Percentiles rank a stretch among this genome's conserved stretches.
phyloP scores from a whole-genome alignment of 139 green algal genomes.

The Bryopsis sp. region DNA sequence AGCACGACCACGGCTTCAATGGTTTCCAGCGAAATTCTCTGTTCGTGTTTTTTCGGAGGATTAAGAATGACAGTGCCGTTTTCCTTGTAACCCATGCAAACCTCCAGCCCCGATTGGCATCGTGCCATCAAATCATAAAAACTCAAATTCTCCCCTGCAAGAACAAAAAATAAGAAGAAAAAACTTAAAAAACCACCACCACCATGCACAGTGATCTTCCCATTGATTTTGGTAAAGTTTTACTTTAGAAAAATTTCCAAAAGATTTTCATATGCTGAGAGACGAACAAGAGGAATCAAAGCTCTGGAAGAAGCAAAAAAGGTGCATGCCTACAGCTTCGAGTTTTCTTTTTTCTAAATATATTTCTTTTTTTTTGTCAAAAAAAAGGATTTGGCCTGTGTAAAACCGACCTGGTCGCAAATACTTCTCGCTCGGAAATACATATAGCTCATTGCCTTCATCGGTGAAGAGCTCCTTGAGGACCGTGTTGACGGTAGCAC shows the following conservation, averaged over 20 bases:
- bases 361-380: neutral
- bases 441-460: slow-evolving; percentile 46
- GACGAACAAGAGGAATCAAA: neutral
- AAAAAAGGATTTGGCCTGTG: neutral
- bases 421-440: slow-evolving; percentile 31
- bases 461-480: slow-evolving; percentile 45
- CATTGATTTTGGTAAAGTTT: no score
- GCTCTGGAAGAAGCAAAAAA: neutral
- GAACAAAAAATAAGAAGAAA: no score
- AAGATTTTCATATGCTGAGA: neutral
- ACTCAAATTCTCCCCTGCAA: slow-evolving; percentile 22
- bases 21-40: neutral
- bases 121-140: slow-evolving; percentile 43
- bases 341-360: neutral
- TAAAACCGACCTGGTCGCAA: slow-evolving; percentile 22
- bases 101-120: slow-evolving; percentile 24
- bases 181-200: no score
- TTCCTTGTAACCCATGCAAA: slow-evolving; percentile 36
- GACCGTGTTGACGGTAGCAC: slow-evolving; percentile 37
- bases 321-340: neutral
- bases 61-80: neutral
- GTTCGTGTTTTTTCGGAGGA: slow-evolving; percentile 3
- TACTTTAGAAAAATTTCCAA: neutral
- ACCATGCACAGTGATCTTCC: no score
- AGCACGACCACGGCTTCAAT: slow-evolving; percentile 25